Conservation (phyloP, 192 early-diverging fungal species). For the Paraglomus brasilianum region DNA sequence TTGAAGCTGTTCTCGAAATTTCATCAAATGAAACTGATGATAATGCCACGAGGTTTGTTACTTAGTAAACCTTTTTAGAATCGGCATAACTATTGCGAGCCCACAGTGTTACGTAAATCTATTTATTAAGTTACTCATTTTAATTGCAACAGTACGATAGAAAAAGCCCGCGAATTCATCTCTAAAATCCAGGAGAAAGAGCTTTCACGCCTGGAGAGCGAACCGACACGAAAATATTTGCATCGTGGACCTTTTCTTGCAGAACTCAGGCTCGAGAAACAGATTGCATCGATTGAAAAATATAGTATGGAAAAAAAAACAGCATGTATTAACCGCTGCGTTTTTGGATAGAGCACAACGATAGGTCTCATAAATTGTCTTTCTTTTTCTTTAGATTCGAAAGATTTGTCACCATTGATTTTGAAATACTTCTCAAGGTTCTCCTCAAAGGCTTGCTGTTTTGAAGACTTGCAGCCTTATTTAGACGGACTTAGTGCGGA, state of each 20-base stretch:
- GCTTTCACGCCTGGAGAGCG: no score
- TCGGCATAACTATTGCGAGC: no score
- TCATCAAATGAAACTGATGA: constrained; percentile 35
- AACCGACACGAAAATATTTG: constrained; percentile 34
- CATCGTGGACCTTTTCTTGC: constrained; percentile 74
- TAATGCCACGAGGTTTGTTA: not conserved
- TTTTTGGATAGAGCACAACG: not conserved
- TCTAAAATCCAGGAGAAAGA: constrained; percentile 39
- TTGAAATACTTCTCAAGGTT: constrained; percentile 61
- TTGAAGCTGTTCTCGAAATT: constrained; percentile 53
- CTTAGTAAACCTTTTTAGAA: no score
- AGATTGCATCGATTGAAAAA: constrained; percentile 36
- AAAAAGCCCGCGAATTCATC: constrained; percentile 45
- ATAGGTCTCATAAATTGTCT: not conserved
- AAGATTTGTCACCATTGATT: not conserved
- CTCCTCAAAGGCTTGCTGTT: constrained; percentile 64
- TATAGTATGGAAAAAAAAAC: constrained; percentile 35
- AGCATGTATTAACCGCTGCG: no score
- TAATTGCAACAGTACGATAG: constrained; percentile 12
- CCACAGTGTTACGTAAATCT: no score
- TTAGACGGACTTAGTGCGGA: constrained; percentile 39
- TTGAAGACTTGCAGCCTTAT: constrained; percentile 73
- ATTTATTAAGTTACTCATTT: not conserved
- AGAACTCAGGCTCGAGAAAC: constrained; percentile 58
- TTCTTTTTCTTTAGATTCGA: not conserved